Percentiles rank a stretch among this genome's conserved stretches.
Evolutionary conservation across 352 stramenopile species (phyloP).

Genomic region (Pythium guiyangense): DNA sequence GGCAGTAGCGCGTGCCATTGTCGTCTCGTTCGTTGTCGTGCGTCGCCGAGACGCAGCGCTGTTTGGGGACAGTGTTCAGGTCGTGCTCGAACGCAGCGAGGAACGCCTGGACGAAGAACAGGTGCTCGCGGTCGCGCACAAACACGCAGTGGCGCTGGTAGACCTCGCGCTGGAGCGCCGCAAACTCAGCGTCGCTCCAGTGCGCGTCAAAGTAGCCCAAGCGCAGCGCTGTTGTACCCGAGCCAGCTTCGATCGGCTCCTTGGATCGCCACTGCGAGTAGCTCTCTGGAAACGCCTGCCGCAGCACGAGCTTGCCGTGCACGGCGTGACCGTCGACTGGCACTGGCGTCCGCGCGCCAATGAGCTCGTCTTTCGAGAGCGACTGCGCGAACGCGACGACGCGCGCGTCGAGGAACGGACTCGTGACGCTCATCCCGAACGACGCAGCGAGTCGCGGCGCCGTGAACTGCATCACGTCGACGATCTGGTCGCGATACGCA

Average conservation of each 20-base stretch:
- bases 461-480: conserved; percentile 79
- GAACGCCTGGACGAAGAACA: conserved; percentile 70
- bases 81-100: conserved; percentile 43
- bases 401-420: conserved; percentile 67
- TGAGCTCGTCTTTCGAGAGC: conserved; percentile 51
- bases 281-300: conserved; percentile 80
- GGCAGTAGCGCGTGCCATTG: conserved; percentile 17
- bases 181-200: conserved; percentile 38
- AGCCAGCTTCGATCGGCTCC: conserved; percentile 84
- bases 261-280: conserved; percentile 85
- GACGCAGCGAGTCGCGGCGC: conserved; percentile 53
- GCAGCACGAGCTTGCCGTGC: conserved; percentile 79
- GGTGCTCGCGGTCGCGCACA: conserved; percentile 60
- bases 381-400: conserved; percentile 68
- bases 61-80: conserved; percentile 38
- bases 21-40: not conserved
- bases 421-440: conserved; percentile 64
- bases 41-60: conserved; percentile 7
- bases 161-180: conserved; percentile 18
- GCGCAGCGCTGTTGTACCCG: conserved; percentile 63
- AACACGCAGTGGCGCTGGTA: conserved; percentile 42
- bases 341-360: conserved; percentile 61
- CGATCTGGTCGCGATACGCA: conserved; percentile 74
- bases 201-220: conserved; percentile 56
- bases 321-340: conserved; percentile 35